Base-by-base conservation (phyloP, 78 protist species). In the Goniomonas avonlea region DNA sequence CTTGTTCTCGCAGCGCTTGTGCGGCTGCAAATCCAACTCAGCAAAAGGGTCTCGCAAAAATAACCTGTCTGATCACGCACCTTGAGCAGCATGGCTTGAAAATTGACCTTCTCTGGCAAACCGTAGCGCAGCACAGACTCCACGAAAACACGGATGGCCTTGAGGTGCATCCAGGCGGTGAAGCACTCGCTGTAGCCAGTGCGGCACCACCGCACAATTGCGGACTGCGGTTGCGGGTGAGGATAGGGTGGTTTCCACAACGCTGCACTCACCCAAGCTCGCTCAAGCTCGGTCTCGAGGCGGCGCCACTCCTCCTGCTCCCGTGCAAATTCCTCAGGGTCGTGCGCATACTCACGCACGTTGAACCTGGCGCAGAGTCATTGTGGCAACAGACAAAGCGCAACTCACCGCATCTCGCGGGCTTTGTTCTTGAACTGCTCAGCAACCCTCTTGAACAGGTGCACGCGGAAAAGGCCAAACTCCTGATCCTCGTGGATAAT, bases 71-170 rank as follows among this genome's bases (percentile, higher is more conserved):
- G n/a, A 13, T 31, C 31, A 15, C 66, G 40, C 1, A 35, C 40
- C 66, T 59, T 59, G 13, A 59, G 23, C 66, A 59, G 37, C 66
- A 59, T 59, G 40, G 66, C 66, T 35, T 59, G 66, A 11, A 59
- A 11, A 1, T 11, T 59, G 41, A 35, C 40, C 32, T n/a, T n/a
- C n/a, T n/a, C n/a, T n/a, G 66, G 66, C 66, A 59, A 23, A 15
- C 66, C 66, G 37, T 59, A 59, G 31, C 66, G 66, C 34, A 59
- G 37, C 25, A 59, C 66, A 1, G 66, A 59, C 37, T 59, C 66
- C 34, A 59, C 66, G 37, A 59, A 59, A n/a, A 59, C 66, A 35
- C 66, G 66, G 37, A 59, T 59, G 66, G 66, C 66, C 66, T 59
- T 59, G 66, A 59, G 66, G 66, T 59, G 66, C 31, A 59, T 59